A percentile compares a stretch with the other conserved stretches of the same genome.
These are phyloP conservation scores for Aurinia saxatilis DNA, from an alignment of 345 rosid genomes.

Conservation along the genomic window DNA sequence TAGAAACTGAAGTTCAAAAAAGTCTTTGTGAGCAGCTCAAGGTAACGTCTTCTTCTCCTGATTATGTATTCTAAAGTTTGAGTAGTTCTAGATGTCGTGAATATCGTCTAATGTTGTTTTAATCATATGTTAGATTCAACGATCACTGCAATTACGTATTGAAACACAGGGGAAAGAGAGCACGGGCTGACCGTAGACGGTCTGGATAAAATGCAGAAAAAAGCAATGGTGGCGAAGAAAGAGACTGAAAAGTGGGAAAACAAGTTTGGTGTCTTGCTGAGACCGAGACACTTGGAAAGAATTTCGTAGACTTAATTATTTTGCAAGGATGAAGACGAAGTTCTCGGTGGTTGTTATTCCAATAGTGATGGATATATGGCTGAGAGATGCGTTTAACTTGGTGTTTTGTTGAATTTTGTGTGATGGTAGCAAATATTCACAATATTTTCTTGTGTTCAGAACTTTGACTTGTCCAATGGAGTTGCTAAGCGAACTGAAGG, in stretches of 20 bases:
- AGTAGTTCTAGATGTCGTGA: too few relatives aligned
- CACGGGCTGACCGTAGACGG: too few relatives aligned
- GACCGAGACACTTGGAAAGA: too few relatives aligned
- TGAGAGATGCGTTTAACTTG: constrained; percentile 44
- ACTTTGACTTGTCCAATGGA: constrained; percentile 13
- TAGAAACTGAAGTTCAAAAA: constrained; percentile 98
- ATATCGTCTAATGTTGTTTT: neutral
- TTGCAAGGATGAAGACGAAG: constrained; percentile 39
- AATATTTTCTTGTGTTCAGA: constrained; percentile 34
- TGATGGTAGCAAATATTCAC: constrained; percentile 8
- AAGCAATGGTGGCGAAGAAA: too few relatives aligned
- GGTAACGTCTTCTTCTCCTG: constrained; percentile 33
- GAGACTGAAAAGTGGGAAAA: too few relatives aligned
- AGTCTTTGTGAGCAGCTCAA: constrained; percentile 95
- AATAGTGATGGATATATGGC: constrained; percentile 80
- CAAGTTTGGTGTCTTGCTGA: too few relatives aligned
- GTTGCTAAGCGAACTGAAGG: constrained; percentile 24
- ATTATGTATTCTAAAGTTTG: neutral
- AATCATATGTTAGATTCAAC: constrained; percentile 14
- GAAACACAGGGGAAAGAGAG: constrained; percentile 28
- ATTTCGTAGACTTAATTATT: too few relatives aligned
- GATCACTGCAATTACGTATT: constrained; percentile 28
- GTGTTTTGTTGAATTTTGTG: constrained; percentile 1
- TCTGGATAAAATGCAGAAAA: too few relatives aligned
- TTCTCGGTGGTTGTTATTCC: constrained; percentile 43